Evolutionary conservation across 257 asterid genomes (phyloP).

Genomic region (Eucommia ulmoides): DNA sequence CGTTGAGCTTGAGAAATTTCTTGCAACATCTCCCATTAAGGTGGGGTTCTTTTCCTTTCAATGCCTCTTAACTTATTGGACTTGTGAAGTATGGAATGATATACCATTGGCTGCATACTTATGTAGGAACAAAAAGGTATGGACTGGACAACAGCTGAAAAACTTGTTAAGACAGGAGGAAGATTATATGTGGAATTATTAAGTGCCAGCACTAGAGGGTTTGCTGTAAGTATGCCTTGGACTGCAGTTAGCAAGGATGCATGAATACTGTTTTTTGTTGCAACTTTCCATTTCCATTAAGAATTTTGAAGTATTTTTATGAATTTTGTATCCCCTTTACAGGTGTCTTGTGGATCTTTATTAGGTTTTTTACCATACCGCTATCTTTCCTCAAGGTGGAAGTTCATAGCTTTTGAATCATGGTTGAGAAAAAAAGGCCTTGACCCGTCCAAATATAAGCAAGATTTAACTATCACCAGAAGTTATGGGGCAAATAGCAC

Average conservation of each 20-base stretch:
- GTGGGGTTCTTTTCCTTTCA: slow-evolving; percentile 21
- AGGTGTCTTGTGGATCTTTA: slow-evolving; percentile 88
- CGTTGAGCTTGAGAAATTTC: slow-evolving; percentile 43
- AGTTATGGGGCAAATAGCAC: slow-evolving; percentile 41
- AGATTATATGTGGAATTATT: slow-evolving; percentile 70
- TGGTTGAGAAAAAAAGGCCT: slow-evolving; percentile 88
- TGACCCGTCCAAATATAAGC: slow-evolving; percentile 69
- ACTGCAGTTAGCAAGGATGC: slow-evolving; percentile 2
- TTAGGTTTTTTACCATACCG: slow-evolving; percentile 90
- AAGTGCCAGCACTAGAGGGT: slow-evolving; percentile 80
- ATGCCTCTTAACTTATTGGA: neutral
- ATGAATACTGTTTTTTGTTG: neutral
- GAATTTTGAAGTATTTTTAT: slow-evolving; percentile 9
- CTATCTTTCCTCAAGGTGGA: slow-evolving; percentile 86
- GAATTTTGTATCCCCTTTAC: slow-evolving; percentile 16
- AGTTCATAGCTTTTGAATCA: slow-evolving; percentile 84
- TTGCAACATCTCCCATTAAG: slow-evolving; percentile 36
- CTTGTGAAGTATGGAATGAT: slow-evolving; percentile 5
- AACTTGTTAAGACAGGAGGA: slow-evolving; percentile 48
- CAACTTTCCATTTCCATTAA: slow-evolving; percentile 1
- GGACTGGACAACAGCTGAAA: slow-evolving; percentile 80
- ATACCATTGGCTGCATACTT: slow-evolving; percentile 17
- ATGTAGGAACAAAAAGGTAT: slow-evolving; percentile 55
- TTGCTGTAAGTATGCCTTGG: slow-evolving; percentile 49
- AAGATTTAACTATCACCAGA: slow-evolving; percentile 69